A percentile compares a stretch with the other conserved stretches of the same genome.
phyloP scores from a whole-genome alignment of 345 rosid species.

The Clarkia xantiana region DNA sequence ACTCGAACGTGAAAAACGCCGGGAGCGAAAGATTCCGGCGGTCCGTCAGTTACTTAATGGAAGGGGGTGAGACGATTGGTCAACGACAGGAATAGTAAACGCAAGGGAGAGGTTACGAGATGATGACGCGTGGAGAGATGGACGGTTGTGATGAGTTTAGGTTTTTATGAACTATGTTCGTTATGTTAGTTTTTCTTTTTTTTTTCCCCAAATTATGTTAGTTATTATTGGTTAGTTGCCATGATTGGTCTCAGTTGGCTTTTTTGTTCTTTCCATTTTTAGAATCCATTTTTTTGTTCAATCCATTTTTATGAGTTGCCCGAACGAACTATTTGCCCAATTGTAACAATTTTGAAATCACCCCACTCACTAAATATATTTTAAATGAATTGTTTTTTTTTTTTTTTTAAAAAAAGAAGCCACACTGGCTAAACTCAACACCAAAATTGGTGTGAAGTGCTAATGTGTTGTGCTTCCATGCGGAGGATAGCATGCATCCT shows the following conservation, averaged over 20 bases:
- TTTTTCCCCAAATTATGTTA: too few species aligned
- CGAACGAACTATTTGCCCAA: too few species aligned
- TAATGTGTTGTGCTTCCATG: too few species aligned
- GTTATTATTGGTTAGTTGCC: neutral
- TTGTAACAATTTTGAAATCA: too few species aligned
- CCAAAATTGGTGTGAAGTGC: too few species aligned
- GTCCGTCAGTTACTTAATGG: conserved; percentile 5
- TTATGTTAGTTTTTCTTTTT: neutral
- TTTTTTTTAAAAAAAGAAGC: too few species aligned
- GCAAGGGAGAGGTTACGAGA: neutral
- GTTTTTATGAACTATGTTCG: neutral
- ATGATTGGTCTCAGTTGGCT: neutral
- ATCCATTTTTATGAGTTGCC: too few species aligned
- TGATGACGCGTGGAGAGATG: conserved; percentile 15
- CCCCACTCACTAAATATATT: too few species aligned
- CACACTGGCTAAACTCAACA: too few species aligned
- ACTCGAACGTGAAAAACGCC: neutral
- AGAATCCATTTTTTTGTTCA: too few species aligned
- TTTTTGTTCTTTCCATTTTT: neutral
- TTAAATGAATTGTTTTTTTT: too few species aligned
- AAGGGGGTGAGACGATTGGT: conserved; percentile 13
- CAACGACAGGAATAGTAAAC: conserved; percentile 9
- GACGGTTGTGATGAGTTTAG: neutral
- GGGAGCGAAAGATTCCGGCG: neutral
- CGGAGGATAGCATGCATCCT: too few species aligned